These are phyloP conservation scores for Codiaeum variegatum DNA, from an alignment of 441 rosid genomes.

Conservation along the genomic window DNA sequence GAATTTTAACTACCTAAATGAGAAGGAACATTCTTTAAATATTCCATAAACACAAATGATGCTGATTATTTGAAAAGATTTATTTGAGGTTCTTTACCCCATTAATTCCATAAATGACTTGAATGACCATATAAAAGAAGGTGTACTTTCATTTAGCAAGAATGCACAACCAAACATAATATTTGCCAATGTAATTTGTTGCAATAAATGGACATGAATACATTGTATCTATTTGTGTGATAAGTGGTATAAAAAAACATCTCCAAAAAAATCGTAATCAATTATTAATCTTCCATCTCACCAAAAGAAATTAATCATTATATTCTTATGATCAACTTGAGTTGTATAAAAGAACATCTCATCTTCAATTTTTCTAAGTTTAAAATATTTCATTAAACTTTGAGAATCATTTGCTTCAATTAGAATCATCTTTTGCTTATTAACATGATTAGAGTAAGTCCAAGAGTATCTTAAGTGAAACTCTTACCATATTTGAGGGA, in stretches of 20 bases:
- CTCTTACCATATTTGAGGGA: too few relatives aligned
- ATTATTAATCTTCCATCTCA: not conserved
- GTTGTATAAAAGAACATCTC: not conserved
- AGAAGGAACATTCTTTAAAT: too few relatives aligned
- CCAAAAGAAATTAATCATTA: not conserved
- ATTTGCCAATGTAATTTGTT: too few relatives aligned
- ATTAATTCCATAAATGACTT: not conserved
- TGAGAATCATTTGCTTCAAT: not conserved
- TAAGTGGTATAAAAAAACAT: constrained; percentile 7
- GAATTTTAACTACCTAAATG: too few relatives aligned
- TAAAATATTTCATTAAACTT: not conserved
- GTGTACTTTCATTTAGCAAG: too few relatives aligned
- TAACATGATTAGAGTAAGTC: not conserved
- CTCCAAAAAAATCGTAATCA: constrained; percentile 14
- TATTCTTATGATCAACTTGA: not conserved
- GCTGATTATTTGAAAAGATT: not conserved
- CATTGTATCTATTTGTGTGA: constrained; percentile 1
- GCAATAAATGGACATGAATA: constrained; percentile 12
- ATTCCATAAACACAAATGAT: not conserved
- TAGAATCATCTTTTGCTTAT: not conserved
- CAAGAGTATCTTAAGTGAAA: too few relatives aligned
- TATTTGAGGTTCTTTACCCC: not conserved
- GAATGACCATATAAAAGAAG: not conserved
- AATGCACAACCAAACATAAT: too few relatives aligned
- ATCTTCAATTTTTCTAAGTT: not conserved